A percentile compares a stretch with the other conserved stretches of the same genome.
These are phyloP conservation scores for Phaseolus coccineus DNA, from an alignment of 331 rosid genomes.

Conservation along the genomic window DNA sequence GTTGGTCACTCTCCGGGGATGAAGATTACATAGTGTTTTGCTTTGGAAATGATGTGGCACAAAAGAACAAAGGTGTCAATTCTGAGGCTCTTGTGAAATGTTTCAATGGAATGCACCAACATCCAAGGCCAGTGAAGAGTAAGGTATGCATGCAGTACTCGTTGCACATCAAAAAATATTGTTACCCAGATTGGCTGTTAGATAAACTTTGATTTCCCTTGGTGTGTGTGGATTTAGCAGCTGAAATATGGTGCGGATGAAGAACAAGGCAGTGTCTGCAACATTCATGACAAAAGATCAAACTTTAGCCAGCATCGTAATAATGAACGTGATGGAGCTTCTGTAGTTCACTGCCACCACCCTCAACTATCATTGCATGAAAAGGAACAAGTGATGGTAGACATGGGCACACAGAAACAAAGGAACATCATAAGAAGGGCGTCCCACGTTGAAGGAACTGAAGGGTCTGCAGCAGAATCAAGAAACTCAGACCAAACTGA, in stretches of 20 bases:
- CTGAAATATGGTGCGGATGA: constrained; percentile 51
- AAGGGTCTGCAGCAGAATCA: constrained; percentile 50
- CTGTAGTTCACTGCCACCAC: constrained; percentile 37
- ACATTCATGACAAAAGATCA: constrained; percentile 45
- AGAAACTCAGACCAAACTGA: constrained; percentile 63
- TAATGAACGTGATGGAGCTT: constrained; percentile 48
- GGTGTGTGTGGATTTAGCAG: constrained; percentile 40
- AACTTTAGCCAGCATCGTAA: constrained; percentile 34
- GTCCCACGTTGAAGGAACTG: constrained; percentile 34
- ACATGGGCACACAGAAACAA: constrained; percentile 29
- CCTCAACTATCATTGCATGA: constrained; percentile 34
- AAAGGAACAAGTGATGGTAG: constrained; percentile 44
- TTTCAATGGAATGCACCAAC: constrained; percentile 26
- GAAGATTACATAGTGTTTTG: constrained; percentile 73
- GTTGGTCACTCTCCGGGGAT: constrained; percentile 53
- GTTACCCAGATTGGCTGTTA: too few species aligned
- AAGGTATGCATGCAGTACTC: constrained; percentile 24
- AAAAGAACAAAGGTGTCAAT: constrained; percentile 42
- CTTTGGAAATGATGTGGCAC: constrained; percentile 64
- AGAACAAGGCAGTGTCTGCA: constrained; percentile 34
- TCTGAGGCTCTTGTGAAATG: constrained; percentile 36
- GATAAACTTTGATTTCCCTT: constrained; percentile 16
- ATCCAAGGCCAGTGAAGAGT: constrained; percentile 53
- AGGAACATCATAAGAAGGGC: constrained; percentile 37
- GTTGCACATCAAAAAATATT: neutral